Evolutionary conservation across 1,284 basidiomycete genomes (phyloP), one percentile per base, ranked within the genome.

Genomic region (Sanghuangporus baumii): DNA sequence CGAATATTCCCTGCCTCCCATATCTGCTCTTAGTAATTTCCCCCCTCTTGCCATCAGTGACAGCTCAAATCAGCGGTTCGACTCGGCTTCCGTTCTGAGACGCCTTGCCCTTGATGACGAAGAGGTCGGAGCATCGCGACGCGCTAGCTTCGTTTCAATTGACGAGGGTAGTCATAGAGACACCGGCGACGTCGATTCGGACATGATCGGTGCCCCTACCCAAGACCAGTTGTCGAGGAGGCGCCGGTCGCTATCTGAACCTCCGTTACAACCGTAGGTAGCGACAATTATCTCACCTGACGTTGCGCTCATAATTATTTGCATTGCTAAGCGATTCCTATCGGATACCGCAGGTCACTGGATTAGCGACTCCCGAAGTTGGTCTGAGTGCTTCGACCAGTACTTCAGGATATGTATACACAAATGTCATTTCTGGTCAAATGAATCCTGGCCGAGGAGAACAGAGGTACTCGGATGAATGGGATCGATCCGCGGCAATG

Each of bases 91-190:
- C 37, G 64, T 65, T 9, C 34, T 65, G 16, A 62, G 46, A 40
- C 56, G 64, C 20, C 60, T 65, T 12, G 60, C 60, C 38, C 52
- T 65, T 14, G 64, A 65, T 57, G 64, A 65, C 54, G 63, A 65
- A 31, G 36, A 48, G 40, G 34, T 62, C 23, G 64, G 64, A 26
- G 48, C 36, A 7, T 59, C 63, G 43, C 56, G 63, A 37, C 57
- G 34, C 34, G 46, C 40, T 34, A 55, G 47, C 47, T 59, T 63
- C 52, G 40, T 40, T 52, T 56, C 46, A 26, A 36, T 57, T 37
- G 61, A 58, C 40, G 57, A 55, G 23, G 40, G 57, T 63, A 60
- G 55, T 60, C 57, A 65, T 65, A 59, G 64, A 48, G 57, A 60
- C 56, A 50, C 62, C 47, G 57, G 52, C 46, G 55, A 62, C 47